Conservation (phyloP, 495 filamentous ascomycete genomes). For the Penicillium samsonianum region DNA sequence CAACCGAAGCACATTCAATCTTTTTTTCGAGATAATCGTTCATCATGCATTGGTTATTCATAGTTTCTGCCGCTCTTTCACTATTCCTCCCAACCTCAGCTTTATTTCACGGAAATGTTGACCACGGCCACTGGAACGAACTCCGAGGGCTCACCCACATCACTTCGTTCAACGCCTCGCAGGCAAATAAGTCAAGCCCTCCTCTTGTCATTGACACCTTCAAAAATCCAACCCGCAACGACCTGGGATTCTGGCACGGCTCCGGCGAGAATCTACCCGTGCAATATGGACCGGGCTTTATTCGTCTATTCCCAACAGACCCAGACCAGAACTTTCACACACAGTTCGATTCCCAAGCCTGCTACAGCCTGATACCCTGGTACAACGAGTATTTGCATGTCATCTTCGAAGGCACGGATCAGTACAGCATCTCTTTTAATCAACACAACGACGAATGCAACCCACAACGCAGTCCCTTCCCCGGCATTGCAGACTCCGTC, state of each 20-base stretch:
- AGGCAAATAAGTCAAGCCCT: constrained; percentile 1
- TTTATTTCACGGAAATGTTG: neutral
- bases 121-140: constrained; percentile 11
- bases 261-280: constrained; percentile 60
- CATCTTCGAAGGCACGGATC: constrained; percentile 63
- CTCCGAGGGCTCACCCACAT: neutral
- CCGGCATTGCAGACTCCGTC: constrained; percentile 72
- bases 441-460: constrained; percentile 70
- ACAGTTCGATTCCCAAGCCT: constrained; percentile 56
- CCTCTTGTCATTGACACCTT: constrained; percentile 70
- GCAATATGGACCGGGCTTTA: constrained; percentile 48
- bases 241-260: constrained; percentile 72
- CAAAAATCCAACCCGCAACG: constrained; percentile 54
- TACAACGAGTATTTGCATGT: constrained; percentile 65
- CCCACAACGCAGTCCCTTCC: constrained; percentile 60
- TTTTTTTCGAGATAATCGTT: neutral
- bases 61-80: neutral
- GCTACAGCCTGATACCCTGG: constrained; percentile 61
- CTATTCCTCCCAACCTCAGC: constrained; percentile 2
- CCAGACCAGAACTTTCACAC: constrained; percentile 71
- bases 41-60: constrained; percentile 13
- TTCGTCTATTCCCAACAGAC: constrained; percentile 65
- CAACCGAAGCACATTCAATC: neutral
- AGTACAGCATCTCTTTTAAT: constrained; percentile 69
- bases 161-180: neutral